A percentile compares a stretch with the other conserved stretches of the same genome.
Evolutionary conservation across 2,329 filamentous ascomycete genomes (phyloP).

Genomic region (Penicillium aurantiogriseum): DNA sequence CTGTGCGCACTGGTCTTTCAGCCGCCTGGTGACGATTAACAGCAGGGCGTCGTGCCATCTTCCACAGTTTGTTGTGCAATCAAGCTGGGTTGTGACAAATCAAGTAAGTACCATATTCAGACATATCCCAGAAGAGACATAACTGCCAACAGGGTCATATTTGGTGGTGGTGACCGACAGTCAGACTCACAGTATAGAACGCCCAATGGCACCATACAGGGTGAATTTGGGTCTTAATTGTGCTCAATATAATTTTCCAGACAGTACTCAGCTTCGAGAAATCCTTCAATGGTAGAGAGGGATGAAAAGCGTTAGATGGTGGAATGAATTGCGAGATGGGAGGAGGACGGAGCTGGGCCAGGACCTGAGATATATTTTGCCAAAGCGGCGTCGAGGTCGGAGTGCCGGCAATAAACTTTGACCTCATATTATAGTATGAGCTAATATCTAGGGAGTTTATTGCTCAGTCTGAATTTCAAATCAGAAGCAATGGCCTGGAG

Average conservation of each 20-base stretch:
- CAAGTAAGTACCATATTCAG: background rate
- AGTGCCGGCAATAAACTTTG: background rate
- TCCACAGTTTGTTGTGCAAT: background rate
- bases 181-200: background rate
- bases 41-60: conserved; percentile 2
- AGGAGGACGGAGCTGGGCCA: background rate
- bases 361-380: background rate
- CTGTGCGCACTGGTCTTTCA: background rate
- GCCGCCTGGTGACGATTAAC: background rate
- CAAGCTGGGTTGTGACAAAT: background rate
- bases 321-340: background rate
- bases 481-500: background rate
- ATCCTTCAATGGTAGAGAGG: background rate
- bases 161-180: too few species aligned
- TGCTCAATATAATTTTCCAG: background rate
- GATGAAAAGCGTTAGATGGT: background rate
- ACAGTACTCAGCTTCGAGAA: background rate
- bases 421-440: background rate
- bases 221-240: background rate
- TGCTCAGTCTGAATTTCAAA: background rate
- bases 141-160: background rate
- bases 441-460: background rate
- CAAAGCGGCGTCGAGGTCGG: conserved; percentile 1
- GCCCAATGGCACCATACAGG: background rate
- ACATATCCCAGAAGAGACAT: background rate